These are phyloP conservation scores for Eucalyptus polyanthemos DNA, from an alignment of 345 rosid genomes.

Conservation along the genomic window DNA sequence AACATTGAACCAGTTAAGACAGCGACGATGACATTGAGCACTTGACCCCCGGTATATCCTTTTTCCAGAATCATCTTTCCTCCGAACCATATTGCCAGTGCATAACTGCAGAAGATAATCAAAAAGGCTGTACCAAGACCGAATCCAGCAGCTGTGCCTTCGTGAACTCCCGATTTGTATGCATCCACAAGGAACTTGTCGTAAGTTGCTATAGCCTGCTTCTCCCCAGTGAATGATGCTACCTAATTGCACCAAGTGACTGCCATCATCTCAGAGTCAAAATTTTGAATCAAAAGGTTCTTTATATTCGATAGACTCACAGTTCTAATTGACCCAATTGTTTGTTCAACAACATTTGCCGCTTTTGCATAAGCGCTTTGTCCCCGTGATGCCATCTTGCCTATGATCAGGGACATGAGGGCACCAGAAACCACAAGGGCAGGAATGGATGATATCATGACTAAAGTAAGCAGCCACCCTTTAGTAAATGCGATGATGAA, in stretches of 20 bases:
- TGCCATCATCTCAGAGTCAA: not conserved
- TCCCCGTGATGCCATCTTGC: conserved; percentile 58
- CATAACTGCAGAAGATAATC: conserved; percentile 9
- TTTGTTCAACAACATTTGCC: conserved; percentile 59
- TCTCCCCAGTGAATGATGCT: conserved; percentile 66
- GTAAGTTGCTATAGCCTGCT: conserved; percentile 9
- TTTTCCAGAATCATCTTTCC: conserved; percentile 25
- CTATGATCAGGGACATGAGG: conserved; percentile 26
- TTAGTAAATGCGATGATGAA: conserved; percentile 58
- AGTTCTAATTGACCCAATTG: conserved; percentile 76
- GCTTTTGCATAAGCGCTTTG: conserved; percentile 71
- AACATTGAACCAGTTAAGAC: conserved; percentile 27
- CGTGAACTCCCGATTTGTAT: conserved; percentile 10
- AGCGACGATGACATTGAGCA: conserved; percentile 20
- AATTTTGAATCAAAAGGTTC: not conserved
- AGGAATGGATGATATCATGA: conserved; percentile 62
- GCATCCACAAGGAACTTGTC: conserved; percentile 17
- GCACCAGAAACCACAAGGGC: conserved; percentile 58
- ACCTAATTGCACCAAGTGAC: conserved; percentile 37
- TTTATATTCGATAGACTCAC: conserved; percentile 8
- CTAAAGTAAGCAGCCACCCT: conserved; percentile 89
- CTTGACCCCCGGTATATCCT: conserved; percentile 25
- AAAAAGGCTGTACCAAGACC: conserved; percentile 12
- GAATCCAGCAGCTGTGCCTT: conserved; percentile 18
- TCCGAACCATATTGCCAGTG: conserved; percentile 31